Evolutionary conservation across 495 filamentous ascomycete species (phyloP), one percentile per base, ranked within the genome.

Genomic region (Penicillium arizonense): DNA sequence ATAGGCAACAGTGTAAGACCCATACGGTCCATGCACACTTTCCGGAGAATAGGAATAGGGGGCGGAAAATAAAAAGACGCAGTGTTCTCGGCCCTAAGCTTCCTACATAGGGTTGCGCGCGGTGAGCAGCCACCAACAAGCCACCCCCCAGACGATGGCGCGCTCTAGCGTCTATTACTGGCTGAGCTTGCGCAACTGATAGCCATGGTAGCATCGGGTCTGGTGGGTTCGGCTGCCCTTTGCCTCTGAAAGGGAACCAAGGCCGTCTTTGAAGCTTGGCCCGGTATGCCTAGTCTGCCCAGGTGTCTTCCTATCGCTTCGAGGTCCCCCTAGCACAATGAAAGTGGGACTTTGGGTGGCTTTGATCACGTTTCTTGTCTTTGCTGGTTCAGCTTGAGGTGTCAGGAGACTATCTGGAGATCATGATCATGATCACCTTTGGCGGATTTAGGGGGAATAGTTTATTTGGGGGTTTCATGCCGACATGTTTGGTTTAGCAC

Each of bases 171-270:
- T 16, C 10, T 59, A 36, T 54, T 35, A 67, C 53, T 67, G 63
- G 63, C 58, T 58, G 46, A n/a, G 16, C 16, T 24, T 33, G 10
- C 26, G 23, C n/a, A 38, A 14, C 37, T 13, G 53, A 50, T 40
- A 57, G 57, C 55, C 63, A 67, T 50, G 47, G 63, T 67, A 56
- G 28, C 61, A 67, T 67, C 53, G 53, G 44, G 55, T 16, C 20
- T 34, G 48, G 35, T 30, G 36, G n/a, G 18, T 18, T 53, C 28
- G 24, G 38, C 23, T 48, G 55, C 48, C 23, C 35, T 30, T 24
- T 46, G 24, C 14, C n/a, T 35, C 26, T 45, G 16, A 9, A 30
- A 30, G 28, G 28, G 42, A 28, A 21, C 33, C 50, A 30, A 21
- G 21, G 32, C 13, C 16, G n/a, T 47, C 3, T 24, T 46, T 30